Evolutionary conservation across 495 filamentous ascomycete genomes (phyloP).

Genomic region (Parathielavia appendiculata): DNA sequence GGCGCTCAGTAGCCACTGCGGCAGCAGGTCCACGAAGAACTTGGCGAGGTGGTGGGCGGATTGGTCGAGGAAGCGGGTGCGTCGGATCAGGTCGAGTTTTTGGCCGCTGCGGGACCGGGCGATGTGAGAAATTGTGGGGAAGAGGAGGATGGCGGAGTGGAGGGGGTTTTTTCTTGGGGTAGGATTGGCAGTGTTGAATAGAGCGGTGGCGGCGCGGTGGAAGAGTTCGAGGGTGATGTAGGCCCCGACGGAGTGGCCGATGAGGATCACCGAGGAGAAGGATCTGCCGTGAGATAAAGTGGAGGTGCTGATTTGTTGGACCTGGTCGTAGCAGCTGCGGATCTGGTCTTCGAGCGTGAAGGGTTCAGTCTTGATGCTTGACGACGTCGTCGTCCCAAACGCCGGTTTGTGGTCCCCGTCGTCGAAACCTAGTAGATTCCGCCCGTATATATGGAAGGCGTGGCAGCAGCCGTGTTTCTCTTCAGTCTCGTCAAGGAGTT

Average conservation of each 20-base stretch:
- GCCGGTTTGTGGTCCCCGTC: conserved; percentile 40
- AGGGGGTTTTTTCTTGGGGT: conserved; percentile 23
- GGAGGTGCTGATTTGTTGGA: conserved; percentile 26
- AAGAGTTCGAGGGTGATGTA: conserved; percentile 75
- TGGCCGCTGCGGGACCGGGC: conserved; percentile 58
- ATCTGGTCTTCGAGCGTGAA: conserved; percentile 62
- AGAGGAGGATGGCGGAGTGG: conserved; percentile 60
- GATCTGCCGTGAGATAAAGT: not conserved
- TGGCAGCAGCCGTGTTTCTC: not conserved
- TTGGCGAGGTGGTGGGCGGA: conserved; percentile 50
- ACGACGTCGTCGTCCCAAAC: conserved; percentile 25
- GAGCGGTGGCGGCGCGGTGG: conserved; percentile 33
- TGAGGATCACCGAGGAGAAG: conserved; percentile 60
- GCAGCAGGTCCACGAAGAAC: conserved; percentile 44
- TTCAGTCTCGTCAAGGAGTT: conserved; percentile 31
- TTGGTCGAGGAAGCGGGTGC: conserved; percentile 51
- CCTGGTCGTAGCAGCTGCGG: conserved; percentile 34
- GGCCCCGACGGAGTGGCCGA: conserved; percentile 78
- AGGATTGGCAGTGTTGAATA: conserved; percentile 30
- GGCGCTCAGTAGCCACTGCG: conserved; percentile 36
- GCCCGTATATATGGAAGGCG: conserved; percentile 58
- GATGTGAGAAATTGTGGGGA: conserved; percentile 74
- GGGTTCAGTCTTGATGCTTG: conserved; percentile 25
- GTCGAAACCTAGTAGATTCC: conserved; percentile 69
- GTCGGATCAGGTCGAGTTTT: conserved; percentile 49